These are phyloP conservation scores for Argentina anserina DNA, from an alignment of 306 rosid species.

Conservation along the genomic window DNA sequence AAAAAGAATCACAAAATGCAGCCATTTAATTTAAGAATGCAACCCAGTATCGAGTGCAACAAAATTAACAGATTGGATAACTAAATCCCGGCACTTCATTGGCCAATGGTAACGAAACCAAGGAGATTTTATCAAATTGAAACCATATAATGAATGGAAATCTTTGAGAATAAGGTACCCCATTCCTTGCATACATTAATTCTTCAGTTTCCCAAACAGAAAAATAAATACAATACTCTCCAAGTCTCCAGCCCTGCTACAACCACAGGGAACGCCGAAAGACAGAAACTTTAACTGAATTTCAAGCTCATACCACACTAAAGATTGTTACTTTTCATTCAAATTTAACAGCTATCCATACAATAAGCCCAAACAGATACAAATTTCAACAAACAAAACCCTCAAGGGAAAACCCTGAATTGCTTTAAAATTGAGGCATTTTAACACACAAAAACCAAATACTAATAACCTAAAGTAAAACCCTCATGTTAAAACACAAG, in stretches of 20 bases:
- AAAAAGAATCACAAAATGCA: background rate
- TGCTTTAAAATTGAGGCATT: background rate
- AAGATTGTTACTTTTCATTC: background rate
- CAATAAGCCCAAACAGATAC: background rate
- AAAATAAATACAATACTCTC: background rate
- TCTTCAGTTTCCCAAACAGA: background rate
- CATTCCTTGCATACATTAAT: background rate
- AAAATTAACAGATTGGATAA: background rate
- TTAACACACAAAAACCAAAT: background rate
- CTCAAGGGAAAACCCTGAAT: conserved; percentile 1
- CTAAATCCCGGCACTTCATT: background rate
- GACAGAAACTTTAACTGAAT: background rate
- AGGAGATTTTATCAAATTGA: background rate
- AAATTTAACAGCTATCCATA: background rate
- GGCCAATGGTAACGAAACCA: background rate
- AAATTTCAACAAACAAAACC: background rate
- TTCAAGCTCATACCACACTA: background rate
- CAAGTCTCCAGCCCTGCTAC: background rate
- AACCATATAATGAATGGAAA: background rate
- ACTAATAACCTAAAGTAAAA: background rate
- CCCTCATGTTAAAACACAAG: background rate
- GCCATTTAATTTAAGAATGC: background rate
- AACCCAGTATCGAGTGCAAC: background rate
- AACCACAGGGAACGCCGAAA: background rate
- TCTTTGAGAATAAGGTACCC: background rate